Conservation (phyloP, 73 alveolate species). For the Diophrys appendiculata region DNA sequence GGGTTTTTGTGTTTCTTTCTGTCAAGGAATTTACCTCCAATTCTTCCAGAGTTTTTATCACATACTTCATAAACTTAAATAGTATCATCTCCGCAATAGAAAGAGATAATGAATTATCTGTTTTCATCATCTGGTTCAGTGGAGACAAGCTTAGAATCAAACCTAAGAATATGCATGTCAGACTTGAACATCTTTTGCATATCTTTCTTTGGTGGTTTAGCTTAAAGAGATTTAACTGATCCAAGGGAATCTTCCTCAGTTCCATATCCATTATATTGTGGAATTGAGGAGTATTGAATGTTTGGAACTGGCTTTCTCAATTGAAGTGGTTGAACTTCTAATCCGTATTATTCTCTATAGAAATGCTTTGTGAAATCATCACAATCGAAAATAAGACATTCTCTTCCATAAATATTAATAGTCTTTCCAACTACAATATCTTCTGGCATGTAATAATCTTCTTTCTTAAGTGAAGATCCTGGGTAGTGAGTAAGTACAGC, state of each 20-base stretch:
- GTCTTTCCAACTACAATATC: slow-evolving; percentile 87
- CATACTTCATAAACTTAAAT: slow-evolving; percentile 86
- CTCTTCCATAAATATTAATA: slow-evolving; percentile 87
- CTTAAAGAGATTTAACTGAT: slow-evolving; percentile 76
- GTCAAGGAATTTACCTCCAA: slow-evolving; percentile 80
- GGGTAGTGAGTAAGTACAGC: slow-evolving; percentile 94
- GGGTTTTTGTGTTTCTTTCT: slow-evolving; percentile 81
- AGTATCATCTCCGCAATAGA: slow-evolving; percentile 93
- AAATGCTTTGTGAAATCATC: slow-evolving; percentile 95
- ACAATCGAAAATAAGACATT: slow-evolving; percentile 85
- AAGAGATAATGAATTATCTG: slow-evolving; percentile 86
- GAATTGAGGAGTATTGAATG: slow-evolving; percentile 82
- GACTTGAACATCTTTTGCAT: slow-evolving; percentile 83
- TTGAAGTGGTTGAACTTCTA: slow-evolving; percentile 70
- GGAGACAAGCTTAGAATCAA: slow-evolving; percentile 81
- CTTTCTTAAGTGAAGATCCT: slow-evolving; percentile 86
- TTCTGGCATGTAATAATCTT: slow-evolving; percentile 85
- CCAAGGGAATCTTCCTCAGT: slow-evolving; percentile 94
- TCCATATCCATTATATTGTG: slow-evolving; percentile 95
- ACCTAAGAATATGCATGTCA: slow-evolving; percentile 89
- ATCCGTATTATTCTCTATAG: slow-evolving; percentile 78
- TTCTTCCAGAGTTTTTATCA: slow-evolving; percentile 82
- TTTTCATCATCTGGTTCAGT: slow-evolving; percentile 87
- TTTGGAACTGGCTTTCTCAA: slow-evolving; percentile 76
- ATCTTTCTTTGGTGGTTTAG: slow-evolving; percentile 86